Conservation (phyloP, 1,284 basidiomycete species). For the Trametes polyzona region DNA sequence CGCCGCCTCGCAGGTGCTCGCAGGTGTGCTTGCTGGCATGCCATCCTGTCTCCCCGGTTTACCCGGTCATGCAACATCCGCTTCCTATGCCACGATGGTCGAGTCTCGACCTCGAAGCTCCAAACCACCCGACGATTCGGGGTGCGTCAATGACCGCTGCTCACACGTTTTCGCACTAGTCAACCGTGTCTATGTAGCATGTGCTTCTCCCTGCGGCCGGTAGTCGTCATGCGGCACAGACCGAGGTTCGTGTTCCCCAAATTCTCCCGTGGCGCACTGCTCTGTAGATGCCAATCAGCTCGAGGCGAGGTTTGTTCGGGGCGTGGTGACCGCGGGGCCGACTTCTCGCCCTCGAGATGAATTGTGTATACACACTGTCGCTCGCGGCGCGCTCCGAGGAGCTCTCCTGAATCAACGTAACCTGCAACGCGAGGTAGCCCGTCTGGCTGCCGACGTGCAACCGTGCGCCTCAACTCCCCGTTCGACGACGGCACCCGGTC, state of each 20-base stretch:
- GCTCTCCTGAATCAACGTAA: neutral
- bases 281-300: neutral
- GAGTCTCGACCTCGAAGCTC: neutral
- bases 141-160: neutral
- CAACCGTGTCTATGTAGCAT: neutral
- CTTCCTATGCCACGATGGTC: neutral
- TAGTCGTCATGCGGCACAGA: neutral
- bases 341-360: neutral
- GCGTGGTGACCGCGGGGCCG: conserved; percentile 4
- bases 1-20: conserved; percentile 8
- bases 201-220: neutral
- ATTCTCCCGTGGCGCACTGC: conserved; percentile 7
- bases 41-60: neutral
- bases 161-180: neutral
- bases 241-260: neutral
- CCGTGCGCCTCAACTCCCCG: neutral
- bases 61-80: neutral
- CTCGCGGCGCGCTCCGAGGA: conserved; percentile 9
- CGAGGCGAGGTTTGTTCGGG: neutral
- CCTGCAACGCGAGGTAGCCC: neutral
- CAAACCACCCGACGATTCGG: neutral
- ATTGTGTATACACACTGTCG: neutral
- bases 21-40: neutral
- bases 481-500: neutral
- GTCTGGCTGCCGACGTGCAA: neutral